These are phyloP conservation scores for Carex cristatella DNA, from an alignment of 176 grass and related monocot genomes.

Conservation along the genomic window DNA sequence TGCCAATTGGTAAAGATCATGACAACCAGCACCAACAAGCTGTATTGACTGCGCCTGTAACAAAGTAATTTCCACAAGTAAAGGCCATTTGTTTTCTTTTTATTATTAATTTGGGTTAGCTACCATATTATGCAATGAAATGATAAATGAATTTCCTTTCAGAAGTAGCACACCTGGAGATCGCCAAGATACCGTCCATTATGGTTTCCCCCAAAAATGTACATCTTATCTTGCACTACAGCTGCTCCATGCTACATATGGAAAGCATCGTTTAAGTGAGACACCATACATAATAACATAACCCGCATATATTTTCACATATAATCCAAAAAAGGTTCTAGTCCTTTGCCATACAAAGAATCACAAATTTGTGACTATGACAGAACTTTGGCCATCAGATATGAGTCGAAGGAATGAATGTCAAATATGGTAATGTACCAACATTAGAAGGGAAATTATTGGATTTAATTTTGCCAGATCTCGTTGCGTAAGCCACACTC, in stretches of 20 bases:
- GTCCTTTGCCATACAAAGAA: background rate
- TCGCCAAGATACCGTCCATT: slow-evolving; percentile 98
- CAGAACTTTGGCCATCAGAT: background rate
- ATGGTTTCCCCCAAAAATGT: slow-evolving; percentile 93
- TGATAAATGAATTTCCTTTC: background rate
- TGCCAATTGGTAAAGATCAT: background rate
- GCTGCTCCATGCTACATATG: slow-evolving; percentile 82
- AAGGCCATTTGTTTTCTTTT: background rate
- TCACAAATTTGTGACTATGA: background rate
- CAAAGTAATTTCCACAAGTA: background rate
- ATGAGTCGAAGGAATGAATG: background rate
- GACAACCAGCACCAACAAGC: background rate
- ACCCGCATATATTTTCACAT: background rate
- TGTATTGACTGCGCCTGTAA: background rate
- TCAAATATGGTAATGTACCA: background rate
- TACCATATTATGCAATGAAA: background rate
- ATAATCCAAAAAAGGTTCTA: background rate
- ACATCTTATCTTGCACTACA: slow-evolving; percentile 88
- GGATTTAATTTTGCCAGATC: background rate
- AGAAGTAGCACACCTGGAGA: slow-evolving; percentile 57
- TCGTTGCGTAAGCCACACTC: background rate
- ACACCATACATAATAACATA: background rate
- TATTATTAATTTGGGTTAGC: background rate
- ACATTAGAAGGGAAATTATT: background rate
- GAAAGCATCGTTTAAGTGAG: slow-evolving; percentile 24